A percentile compares a stretch with the other conserved stretches of the same genome.
These are phyloP conservation scores for Chlorella sp. DNA, from an alignment of 139 green algal species.

Conservation along the genomic window DNA sequence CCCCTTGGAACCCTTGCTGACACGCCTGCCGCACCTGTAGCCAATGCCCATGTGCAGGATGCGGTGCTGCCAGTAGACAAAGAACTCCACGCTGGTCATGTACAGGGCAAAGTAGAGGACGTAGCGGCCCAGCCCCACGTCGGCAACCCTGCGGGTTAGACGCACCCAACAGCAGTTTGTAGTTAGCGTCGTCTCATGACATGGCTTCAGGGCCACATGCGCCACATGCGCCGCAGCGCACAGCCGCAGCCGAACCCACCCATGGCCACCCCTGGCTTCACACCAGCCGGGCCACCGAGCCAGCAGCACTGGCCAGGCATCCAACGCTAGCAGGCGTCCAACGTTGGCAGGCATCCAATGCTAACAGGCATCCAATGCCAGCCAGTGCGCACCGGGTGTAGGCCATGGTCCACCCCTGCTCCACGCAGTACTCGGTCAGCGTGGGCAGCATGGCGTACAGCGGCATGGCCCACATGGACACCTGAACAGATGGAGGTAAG, in stretches of 20 bases:
- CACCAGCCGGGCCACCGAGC: too few species aligned
- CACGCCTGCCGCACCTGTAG: slow-evolving; percentile 10
- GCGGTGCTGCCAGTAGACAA: slow-evolving; percentile 97
- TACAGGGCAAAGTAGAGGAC: slow-evolving; percentile 84
- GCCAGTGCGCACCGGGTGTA: slow-evolving; percentile 70
- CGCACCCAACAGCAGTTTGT: too few species aligned
- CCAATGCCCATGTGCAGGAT: slow-evolving; percentile 78
- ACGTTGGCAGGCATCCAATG: too few species aligned
- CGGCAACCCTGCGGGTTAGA: slow-evolving; percentile 30
- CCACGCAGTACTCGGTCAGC: slow-evolving; percentile 78
- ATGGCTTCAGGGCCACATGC: too few species aligned
- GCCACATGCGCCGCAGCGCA: too few species aligned
- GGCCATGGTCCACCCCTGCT: slow-evolving; percentile 85
- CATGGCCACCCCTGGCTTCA: too few species aligned
- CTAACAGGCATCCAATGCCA: too few species aligned
- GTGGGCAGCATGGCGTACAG: slow-evolving; percentile 89
- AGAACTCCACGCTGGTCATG: slow-evolving; percentile 93
- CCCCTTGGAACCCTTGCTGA: too few species aligned
- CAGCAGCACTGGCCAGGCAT: too few species aligned
- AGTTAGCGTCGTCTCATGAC: too few species aligned
- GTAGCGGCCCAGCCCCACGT: slow-evolving; percentile 80
- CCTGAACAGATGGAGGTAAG: slow-evolving; percentile 58
- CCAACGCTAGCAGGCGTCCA: too few species aligned
- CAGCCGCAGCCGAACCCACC: too few species aligned
- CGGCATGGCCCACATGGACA: slow-evolving; percentile 84